These are phyloP conservation scores for Gastrolobium bilobum DNA, from an alignment of 306 rosid genomes.

Conservation along the genomic window DNA sequence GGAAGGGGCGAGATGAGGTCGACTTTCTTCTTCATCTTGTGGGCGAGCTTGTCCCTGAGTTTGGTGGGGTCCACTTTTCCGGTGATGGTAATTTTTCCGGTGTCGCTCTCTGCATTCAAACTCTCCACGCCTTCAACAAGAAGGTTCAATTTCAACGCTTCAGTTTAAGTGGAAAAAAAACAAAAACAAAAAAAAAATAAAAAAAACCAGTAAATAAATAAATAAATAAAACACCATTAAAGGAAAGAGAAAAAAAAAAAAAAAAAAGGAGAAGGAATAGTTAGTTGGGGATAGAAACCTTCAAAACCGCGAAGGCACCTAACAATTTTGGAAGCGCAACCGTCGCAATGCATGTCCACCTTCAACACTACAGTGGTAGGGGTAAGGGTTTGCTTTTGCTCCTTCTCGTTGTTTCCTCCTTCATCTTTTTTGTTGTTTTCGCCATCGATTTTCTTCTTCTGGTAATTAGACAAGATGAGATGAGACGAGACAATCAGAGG, in stretches of 20 bases:
- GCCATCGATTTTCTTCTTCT: conserved; percentile 38
- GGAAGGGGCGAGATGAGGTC: conserved; percentile 67
- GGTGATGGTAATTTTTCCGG: conserved; percentile 64
- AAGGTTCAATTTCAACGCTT: conserved; percentile 48
- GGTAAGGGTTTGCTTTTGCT: conserved; percentile 39
- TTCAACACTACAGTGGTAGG: conserved; percentile 59
- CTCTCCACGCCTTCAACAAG: conserved; percentile 65
- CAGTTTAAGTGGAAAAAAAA: not conserved
- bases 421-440: not conserved
- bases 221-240: not conserved
- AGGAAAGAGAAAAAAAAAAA: not conserved
- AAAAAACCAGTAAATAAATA: conserved; percentile 4
- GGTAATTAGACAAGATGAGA: conserved; percentile 34
- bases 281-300: conserved; percentile 47
- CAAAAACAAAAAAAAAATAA: not conserved
- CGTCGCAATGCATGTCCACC: conserved; percentile 77
- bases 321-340: conserved; percentile 70
- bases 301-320: conserved; percentile 47
- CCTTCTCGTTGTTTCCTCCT: conserved; percentile 49
- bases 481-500: not conserved
- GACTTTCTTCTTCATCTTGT: conserved; percentile 69
- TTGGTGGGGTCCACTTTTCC: conserved; percentile 67
- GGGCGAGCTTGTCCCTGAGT: conserved; percentile 57
- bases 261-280: not conserved
- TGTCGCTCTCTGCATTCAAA: conserved; percentile 50